These are phyloP conservation scores for Acanthamoeba lenticulata DNA, from an alignment of 208 protist genomes.

Conservation along the genomic window DNA sequence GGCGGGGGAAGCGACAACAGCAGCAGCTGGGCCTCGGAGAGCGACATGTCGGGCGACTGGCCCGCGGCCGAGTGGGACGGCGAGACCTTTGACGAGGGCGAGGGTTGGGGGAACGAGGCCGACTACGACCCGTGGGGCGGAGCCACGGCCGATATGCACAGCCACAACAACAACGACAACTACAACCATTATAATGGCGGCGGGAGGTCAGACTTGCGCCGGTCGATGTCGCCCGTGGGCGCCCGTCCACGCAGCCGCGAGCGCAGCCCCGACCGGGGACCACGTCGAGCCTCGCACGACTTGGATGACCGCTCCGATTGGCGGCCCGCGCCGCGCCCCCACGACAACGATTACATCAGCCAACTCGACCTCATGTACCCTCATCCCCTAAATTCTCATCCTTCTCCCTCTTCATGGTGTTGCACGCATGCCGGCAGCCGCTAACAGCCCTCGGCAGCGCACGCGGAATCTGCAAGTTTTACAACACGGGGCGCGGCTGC, in stretches of 20 bases:
- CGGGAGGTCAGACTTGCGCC: not conserved
- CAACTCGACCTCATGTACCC: not conserved
- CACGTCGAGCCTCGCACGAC: not conserved
- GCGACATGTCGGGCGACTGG: not conserved
- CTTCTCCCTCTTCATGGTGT: not conserved
- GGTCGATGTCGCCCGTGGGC: too few relatives aligned
- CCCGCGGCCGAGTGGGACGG: not conserved
- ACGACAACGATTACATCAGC: not conserved
- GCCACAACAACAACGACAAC: not conserved
- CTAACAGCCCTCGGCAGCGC: not conserved
- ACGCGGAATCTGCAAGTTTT: not conserved
- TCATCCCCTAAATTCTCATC: too few relatives aligned
- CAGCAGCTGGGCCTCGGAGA: too few relatives aligned
- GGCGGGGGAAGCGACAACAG: not conserved
- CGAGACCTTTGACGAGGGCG: not conserved
- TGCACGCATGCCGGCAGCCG: too few relatives aligned
- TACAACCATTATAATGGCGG: not conserved
- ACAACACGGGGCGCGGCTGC: not conserved
- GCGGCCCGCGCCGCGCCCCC: not conserved
- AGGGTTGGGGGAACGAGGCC: not conserved
- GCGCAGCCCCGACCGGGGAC: not conserved
- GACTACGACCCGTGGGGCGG: conserved; percentile 9
- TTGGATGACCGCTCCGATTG: not conserved
- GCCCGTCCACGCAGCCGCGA: not conserved
- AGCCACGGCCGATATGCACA: too few relatives aligned